Evolutionary conservation across 345 rosid species (phyloP), one percentile per base, ranked within the genome.

Genomic region (Firmiana major): DNA sequence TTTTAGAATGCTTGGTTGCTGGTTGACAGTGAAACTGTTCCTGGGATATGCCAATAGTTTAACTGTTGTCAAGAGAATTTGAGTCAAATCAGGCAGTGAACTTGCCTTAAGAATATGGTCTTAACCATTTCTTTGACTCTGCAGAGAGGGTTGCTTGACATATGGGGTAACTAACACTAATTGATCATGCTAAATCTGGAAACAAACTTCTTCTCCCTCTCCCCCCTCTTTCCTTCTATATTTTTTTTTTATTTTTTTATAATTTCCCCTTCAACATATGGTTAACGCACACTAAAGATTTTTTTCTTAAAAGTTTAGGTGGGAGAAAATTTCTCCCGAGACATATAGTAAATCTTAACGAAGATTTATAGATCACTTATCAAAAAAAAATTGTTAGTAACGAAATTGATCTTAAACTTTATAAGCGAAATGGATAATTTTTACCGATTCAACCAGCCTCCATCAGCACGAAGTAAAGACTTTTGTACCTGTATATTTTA

Each of bases 51-150:
- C 59, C 51, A 3, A 15, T 60, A 13, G 19, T 34, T 46, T 31
- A 16, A 45, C 36, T 55, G 59, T 57, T 55, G 15, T 24, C 36
- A n/a, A 24, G 24, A 24, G 34, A 68, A 45, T 68, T 22, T 45
- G 55, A 68, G 55, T 24, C 73, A 68, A n/a, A 67, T 38, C 48
- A 68, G 19, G 55, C n/a, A 68, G 16, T 68, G 53, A 48, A 22
- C 9, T 45, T 68, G 31, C 21, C 73, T 68, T 45, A 55, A 45
- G 73, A 68, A 68, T 45, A 21, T 68, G 38, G 73, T 68, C 45
- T 68, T 31, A 31, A 68, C 38, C 73, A 43, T 68, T 43, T 6
- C 12, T 57, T 57, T 68, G 21, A 68, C 38, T 12, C 10, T 7
- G 43, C 26, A 9, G 46, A 15, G 71, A 21, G 31, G 48, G 49